Evolutionary conservation across 2,329 filamentous ascomycete genomes (phyloP), one percentile per base, ranked within the genome.

Genomic region (Ilyonectria robusta): DNA sequence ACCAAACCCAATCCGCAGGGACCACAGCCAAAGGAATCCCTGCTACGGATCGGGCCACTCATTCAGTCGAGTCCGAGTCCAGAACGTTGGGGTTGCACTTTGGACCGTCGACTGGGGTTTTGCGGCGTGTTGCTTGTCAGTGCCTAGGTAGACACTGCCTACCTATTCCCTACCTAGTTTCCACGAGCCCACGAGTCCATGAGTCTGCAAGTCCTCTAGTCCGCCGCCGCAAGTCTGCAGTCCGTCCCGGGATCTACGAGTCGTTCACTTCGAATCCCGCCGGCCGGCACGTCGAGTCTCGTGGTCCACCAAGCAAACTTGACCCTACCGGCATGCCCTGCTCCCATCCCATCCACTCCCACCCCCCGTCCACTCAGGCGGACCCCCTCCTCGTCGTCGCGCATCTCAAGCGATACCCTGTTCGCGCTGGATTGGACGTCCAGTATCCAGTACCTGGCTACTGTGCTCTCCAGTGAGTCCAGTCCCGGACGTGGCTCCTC

Each of bases 271-370:
- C 40, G n/a, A 42, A 17, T 42, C 15, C 40, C 40, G 40, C n/a
- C 40, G 40, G 15, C 40, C 40, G 40, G 15, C 40, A n/a, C 5
- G 15, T n/a, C 15, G n/a, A n/a, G 6, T 8, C 40, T 42, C 15
- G 40, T 42, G 8, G 40, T 42, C 47, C 47, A 15, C 47, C 23
- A 51, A 33, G 48, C 48, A 33, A 17, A 31, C 59, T 15, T 31
- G 31, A 35, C 62, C 48, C 26, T 55, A 29, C 33, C 56, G 48
- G 56, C 50, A 31, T 54, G 33, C 56, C 62, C 62, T 65, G 62
- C 48, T 59, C 40, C 29, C 62, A 60, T 13, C 35, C 40, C 40
- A 59, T 59, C 62, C 57, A 59, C 47, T 48, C 46, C 48, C 50
- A 57, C 57, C 47, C 26, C 46, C 51, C 58, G 55, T 44, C 57